Evolutionary conservation across 129 eudicot genomes (phyloP).

Genomic region (Artemisia argyi): DNA sequence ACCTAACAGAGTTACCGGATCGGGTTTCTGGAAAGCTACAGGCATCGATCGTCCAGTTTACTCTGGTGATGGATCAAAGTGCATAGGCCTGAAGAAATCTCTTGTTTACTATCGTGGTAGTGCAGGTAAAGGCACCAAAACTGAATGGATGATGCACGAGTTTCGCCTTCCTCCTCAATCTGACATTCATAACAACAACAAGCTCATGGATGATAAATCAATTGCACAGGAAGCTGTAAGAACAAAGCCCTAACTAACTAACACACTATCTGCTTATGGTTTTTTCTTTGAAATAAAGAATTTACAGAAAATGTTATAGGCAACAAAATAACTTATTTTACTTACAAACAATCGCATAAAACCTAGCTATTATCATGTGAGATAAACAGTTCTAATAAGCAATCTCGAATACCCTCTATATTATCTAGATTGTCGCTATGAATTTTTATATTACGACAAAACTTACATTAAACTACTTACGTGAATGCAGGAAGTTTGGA

Average conservation of each 20-base stretch:
- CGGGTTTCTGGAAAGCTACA: constrained; percentile 97
- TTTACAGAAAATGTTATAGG: too few species aligned
- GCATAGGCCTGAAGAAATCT: constrained; percentile 80
- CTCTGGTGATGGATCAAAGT: constrained; percentile 38
- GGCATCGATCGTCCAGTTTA: constrained; percentile 83
- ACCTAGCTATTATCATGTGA: too few species aligned
- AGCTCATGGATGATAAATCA: constrained; percentile 27
- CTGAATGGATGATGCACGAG: constrained; percentile 96
- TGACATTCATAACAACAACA: constrained; percentile 5
- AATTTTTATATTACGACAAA: not conserved
- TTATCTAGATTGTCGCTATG: not conserved
- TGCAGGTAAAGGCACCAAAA: constrained; percentile 86
- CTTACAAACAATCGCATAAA: too few species aligned
- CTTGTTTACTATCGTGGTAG: constrained; percentile 76
- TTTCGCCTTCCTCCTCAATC: constrained; percentile 65
- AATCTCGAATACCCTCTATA: not conserved
- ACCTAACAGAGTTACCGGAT: constrained; percentile 93
- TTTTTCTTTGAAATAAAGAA: not conserved
- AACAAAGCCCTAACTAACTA: constrained; percentile 6
- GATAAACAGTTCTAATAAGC: too few species aligned
- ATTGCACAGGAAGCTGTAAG: constrained; percentile 76
- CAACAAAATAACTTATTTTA: not conserved
- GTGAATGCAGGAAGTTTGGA: constrained; percentile 89
- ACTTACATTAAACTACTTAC: constrained; percentile 19
- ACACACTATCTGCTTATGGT: not conserved